A percentile compares a stretch with the other conserved stretches of the same genome.
Conservation (phyloP, 805 yeast genomes). For the Ogataea pini region DNA sequence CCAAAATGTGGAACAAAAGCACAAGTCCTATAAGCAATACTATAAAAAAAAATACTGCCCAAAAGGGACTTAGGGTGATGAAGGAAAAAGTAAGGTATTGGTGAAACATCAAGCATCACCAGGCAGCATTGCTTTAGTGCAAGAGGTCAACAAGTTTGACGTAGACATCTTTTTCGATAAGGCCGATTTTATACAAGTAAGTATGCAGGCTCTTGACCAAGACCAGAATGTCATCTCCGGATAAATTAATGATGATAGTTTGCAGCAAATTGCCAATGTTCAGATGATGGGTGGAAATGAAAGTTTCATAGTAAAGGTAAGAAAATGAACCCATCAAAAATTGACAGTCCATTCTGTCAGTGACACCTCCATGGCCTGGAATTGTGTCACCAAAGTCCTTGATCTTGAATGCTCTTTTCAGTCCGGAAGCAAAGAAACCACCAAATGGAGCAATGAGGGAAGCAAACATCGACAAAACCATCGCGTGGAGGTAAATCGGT, state of each 20-base stretch:
- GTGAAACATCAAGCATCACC: constrained; percentile 1
- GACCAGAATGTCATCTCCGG: constrained; percentile 62
- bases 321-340: constrained; percentile 96
- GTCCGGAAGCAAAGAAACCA: constrained; percentile 97
- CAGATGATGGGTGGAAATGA: constrained; percentile 70
- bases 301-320: constrained; percentile 89
- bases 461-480: constrained; percentile 88
- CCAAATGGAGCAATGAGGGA: constrained; percentile 98
- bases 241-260: constrained; percentile 68
- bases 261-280: constrained; percentile 78
- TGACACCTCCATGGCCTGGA: constrained; percentile 98
- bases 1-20: not conserved
- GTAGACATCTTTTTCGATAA: constrained; percentile 39
- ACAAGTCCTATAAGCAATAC: not conserved
- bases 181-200: constrained; percentile 49
- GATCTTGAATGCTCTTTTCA: constrained; percentile 92
- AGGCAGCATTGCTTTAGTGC: not conserved
- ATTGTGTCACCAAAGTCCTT: constrained; percentile 98
- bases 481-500: constrained; percentile 89
- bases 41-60: not conserved
- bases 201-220: constrained; percentile 59
- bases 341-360: constrained; percentile 97
- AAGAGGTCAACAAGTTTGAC: constrained; percentile 31
- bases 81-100: not conserved
- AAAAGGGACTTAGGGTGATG: not conserved